Base-by-base conservation (phyloP, 2,329 filamentous ascomycete species). In the Fonsecaea multimorphosa region DNA sequence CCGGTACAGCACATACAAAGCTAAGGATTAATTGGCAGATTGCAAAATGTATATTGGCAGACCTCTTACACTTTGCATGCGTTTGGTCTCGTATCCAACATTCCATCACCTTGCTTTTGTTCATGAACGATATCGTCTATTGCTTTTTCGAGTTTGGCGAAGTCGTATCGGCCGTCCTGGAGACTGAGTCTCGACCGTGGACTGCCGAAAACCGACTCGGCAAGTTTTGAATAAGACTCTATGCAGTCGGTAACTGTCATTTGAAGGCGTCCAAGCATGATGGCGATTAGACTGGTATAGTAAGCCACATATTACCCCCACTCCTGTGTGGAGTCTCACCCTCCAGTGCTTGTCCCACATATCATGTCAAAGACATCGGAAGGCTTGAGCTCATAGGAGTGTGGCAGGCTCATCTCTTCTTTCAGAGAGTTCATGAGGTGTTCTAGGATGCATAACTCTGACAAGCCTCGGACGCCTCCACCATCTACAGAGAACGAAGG, bases 271-370 rank as follows among this genome's bases (percentile, higher is more conserved):
- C 59, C 59, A 16, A 66, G 59, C 64, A 66, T 63, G 14, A 63
- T 51, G 8, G 59, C 64, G 32, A 63, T 52, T 9, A 63, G 40
- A 24, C 64, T 54, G 9, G 12, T 36, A 12, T 14, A 12, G 34
- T 36, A 14, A 36, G 34, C 34, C 34, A 36, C 34, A 36, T 36
- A 6, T 36, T 36, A 14, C 34, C 6, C 9, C 34, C 4, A 36
- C 34, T 36, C 2, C 12, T 11, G 34, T 9, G 34, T 54, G 2
- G 12, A 3, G 29, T 2, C 22, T 54, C 29, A 54, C 52, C 52
- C 64, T n/a, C 60, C 64, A 29, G 64, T 66, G 40, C 60, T 63
- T 8, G 60, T 66, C 12, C 64, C 64, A 14, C 56, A 19, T 19
- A 63, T 63, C 36, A 63, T n/a, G 34, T 66, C 56, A 52, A 66